A percentile compares a stretch with the other conserved stretches of the same genome.
Conservation (phyloP, 257 asterid genomes). For the Solanum pinnatisectum region DNA sequence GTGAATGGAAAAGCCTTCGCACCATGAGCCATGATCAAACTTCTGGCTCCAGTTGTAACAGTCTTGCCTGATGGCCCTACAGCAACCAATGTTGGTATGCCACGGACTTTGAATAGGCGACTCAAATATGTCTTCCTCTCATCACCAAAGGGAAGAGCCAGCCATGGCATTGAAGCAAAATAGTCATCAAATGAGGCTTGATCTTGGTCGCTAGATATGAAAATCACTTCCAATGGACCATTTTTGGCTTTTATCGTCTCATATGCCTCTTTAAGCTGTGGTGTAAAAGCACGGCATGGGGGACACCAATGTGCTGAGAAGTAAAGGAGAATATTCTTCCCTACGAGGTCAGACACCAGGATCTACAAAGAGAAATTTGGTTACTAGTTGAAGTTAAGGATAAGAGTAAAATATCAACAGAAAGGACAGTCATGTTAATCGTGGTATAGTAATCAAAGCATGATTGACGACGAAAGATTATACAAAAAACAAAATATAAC, state of each 20-base stretch:
- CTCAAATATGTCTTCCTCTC: conserved; percentile 42
- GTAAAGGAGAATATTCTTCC: conserved; percentile 63
- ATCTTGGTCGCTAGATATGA: conserved; percentile 77
- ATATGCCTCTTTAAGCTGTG: conserved; percentile 52
- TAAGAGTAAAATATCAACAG: background rate
- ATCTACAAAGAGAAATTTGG: conserved; percentile 29
- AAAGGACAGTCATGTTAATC: background rate
- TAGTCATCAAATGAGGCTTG: conserved; percentile 62
- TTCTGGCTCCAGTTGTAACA: conserved; percentile 45
- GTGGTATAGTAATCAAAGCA: background rate
- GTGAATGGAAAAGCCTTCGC: conserved; percentile 79
- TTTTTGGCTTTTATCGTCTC: conserved; percentile 41
- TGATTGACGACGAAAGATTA: background rate
- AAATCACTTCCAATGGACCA: conserved; percentile 52
- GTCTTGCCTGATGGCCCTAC: conserved; percentile 67
- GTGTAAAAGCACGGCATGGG: conserved; percentile 87
- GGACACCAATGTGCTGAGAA: conserved; percentile 98
- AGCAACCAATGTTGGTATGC: conserved; percentile 73
- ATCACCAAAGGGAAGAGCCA: conserved; percentile 78
- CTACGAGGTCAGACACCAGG: conserved; percentile 66
- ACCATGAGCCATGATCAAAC: conserved; percentile 42
- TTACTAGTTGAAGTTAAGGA: background rate
- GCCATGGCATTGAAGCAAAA: conserved; percentile 87
- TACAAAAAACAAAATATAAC: background rate
- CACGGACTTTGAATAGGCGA: conserved; percentile 53